Evolutionary conservation across 257 asterid genomes (phyloP).

Genomic region (Mitragyna speciosa): DNA sequence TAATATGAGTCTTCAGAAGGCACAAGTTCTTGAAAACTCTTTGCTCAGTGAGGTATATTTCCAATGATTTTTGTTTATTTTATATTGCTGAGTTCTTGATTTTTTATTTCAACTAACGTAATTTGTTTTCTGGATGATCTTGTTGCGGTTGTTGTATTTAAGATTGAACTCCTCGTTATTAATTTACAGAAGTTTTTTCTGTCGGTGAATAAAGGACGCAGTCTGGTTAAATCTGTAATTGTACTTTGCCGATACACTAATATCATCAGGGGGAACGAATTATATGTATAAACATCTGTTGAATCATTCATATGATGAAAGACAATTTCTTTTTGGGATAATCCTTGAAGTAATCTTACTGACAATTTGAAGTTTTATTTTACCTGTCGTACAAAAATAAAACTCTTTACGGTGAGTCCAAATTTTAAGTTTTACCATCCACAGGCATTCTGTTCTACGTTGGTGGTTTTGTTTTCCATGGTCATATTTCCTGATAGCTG

Average conservation of each 20-base stretch:
- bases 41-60: constrained; percentile 53
- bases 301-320: neutral
- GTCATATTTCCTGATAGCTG: neutral
- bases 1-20: constrained; percentile 94
- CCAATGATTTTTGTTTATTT: neutral
- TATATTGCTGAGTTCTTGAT: neutral
- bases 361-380: too few species aligned
- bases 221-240: neutral
- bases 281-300: neutral
- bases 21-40: constrained; percentile 62
- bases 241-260: neutral
- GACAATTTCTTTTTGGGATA: neutral
- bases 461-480: neutral
- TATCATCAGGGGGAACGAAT: neutral
- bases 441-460: neutral
- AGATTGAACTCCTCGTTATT: neutral
- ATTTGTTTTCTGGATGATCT: neutral
- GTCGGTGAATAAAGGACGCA: neutral
- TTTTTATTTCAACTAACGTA: neutral
- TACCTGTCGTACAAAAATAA: too few species aligned
- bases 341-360: too few species aligned
- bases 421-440: neutral
- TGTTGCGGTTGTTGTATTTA: too few species aligned
- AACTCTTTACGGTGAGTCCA: too few species aligned
- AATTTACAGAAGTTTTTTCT: too few species aligned